Evolutionary conservation across 164 flowering plant genomes (phyloP), one percentile per base, ranked within the genome.

Genomic region (Saururus chinensis): DNA sequence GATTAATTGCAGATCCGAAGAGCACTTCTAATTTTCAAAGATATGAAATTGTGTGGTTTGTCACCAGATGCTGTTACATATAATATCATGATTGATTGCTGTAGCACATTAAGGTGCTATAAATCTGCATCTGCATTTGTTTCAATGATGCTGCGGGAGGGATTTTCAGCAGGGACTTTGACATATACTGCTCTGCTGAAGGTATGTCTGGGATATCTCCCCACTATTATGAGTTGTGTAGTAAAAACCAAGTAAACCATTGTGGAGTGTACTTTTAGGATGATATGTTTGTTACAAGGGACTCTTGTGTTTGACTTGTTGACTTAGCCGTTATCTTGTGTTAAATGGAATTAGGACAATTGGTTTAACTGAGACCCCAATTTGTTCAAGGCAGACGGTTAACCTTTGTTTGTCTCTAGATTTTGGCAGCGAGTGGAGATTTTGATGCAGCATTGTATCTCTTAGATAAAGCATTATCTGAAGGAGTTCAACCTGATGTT

Each of bases 81-180:
- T 73, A 75, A 62, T 72, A 84, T 87, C 66, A 85, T 93, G 99
- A 75, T 90, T 51, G 82, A 87, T 64, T 84, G 92, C 65, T 90
- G 95, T 70, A 74, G 81, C 69, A 54, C 57, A 63, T 61, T 69
- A 58, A 67, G 75, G 61, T 80, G 86, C 72, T 85, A 57, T 69
- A 81, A 56, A 66, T 86, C 89, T 71, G 97, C 96, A 57, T 68
- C 64, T 70, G 82, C 80, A 45, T 65, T 93, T 48, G 71, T 87
- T 61, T 85, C 92, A 24, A 51, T 82, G 89, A 90, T 90, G 96
- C n/a, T 87, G 25, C 92, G 89, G 62, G 78, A 75, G 73, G 97
- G 99, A 48, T 90, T 71, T 68, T 40, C 2, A 61, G 84, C 82
- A 51, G 51, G 68, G 52, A 57, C 61, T 4, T 65, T 67, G 7